phyloP scores from a whole-genome alignment of 2,329 filamentous ascomycete species.

The Colletotrichum agaves region DNA sequence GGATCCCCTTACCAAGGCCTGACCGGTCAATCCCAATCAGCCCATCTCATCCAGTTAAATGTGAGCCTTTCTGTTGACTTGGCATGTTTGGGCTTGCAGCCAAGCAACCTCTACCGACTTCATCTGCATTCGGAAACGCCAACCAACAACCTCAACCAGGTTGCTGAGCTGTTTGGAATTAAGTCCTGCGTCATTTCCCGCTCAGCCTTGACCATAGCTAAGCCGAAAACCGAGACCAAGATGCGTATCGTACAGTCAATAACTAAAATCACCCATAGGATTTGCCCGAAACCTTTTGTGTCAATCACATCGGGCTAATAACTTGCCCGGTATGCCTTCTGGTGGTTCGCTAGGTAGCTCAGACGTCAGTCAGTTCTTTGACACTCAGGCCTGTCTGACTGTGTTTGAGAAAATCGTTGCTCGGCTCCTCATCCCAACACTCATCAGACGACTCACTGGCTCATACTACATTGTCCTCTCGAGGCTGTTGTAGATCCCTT shows the following conservation, averaged over 20 bases:
- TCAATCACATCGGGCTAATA: background rate
- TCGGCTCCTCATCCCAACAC: slow-evolving; percentile 3
- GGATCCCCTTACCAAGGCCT: slow-evolving; percentile 5
- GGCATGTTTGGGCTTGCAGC: slow-evolving; percentile 12
- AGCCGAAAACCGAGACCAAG: slow-evolving; percentile 13
- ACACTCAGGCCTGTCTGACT: slow-evolving; percentile 9
- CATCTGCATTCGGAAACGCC: background rate
- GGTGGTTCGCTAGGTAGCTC: background rate
- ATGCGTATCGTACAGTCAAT: background rate
- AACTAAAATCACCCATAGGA: background rate
- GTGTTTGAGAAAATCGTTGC: slow-evolving; percentile 30
- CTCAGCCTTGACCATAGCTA: background rate
- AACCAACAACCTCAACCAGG: background rate
- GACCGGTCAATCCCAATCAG: background rate
- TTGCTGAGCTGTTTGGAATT: background rate
- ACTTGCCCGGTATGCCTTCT: background rate
- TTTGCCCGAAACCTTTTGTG: background rate
- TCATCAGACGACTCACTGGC: background rate
- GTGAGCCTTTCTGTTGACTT: background rate
- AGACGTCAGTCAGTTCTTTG: slow-evolving; percentile 4
- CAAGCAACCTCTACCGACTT: background rate
- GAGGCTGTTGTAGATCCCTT: background rate
- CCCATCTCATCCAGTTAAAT: background rate
- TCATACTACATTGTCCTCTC: background rate
- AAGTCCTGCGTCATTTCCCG: background rate